Percentiles rank a stretch among this genome's conserved stretches.
Evolutionary conservation across 2,329 filamentous ascomycete genomes (phyloP).

Genomic region (Hymenotorrendiella dingleyae): DNA sequence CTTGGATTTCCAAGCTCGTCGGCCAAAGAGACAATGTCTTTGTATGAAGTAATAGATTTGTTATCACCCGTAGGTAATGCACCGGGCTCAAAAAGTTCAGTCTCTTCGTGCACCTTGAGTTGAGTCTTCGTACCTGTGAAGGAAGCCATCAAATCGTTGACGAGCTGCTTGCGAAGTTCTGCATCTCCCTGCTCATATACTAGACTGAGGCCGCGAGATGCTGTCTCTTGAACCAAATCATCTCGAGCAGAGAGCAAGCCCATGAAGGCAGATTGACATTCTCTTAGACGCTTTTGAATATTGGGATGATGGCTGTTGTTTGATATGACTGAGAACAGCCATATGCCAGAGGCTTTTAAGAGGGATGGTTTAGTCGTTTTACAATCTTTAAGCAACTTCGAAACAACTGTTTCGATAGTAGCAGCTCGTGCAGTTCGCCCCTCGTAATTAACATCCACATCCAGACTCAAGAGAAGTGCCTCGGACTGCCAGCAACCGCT

Average conservation of each 20-base stretch:
- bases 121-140: constrained; percentile 74
- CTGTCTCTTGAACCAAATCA: constrained; percentile 92
- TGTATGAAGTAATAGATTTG: constrained; percentile 88
- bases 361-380: constrained; percentile 82
- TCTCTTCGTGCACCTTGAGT: constrained; percentile 83
- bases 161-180: constrained; percentile 71
- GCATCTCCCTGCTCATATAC: constrained; percentile 91
- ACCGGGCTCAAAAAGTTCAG: constrained; percentile 87
- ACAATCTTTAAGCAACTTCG: constrained; percentile 71
- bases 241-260: constrained; percentile 80
- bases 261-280: constrained; percentile 84
- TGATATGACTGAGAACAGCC: constrained; percentile 87
- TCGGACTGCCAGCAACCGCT: constrained; percentile 79
- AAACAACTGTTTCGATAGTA: constrained; percentile 39
- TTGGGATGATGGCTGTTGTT: constrained; percentile 76
- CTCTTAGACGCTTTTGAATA: constrained; percentile 67
- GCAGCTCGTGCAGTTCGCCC: constrained; percentile 36
- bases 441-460: constrained; percentile 56
- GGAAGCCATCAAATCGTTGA: constrained; percentile 79
- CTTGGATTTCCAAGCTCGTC: constrained; percentile 94
- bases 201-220: constrained; percentile 81
- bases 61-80: constrained; percentile 86
- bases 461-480: constrained; percentile 66
- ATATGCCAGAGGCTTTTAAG: constrained; percentile 88
- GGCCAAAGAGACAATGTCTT: constrained; percentile 93